phyloP scores from a whole-genome alignment of 2,329 filamentous ascomycete genomes.

The Akanthomyces dipterigenus region DNA sequence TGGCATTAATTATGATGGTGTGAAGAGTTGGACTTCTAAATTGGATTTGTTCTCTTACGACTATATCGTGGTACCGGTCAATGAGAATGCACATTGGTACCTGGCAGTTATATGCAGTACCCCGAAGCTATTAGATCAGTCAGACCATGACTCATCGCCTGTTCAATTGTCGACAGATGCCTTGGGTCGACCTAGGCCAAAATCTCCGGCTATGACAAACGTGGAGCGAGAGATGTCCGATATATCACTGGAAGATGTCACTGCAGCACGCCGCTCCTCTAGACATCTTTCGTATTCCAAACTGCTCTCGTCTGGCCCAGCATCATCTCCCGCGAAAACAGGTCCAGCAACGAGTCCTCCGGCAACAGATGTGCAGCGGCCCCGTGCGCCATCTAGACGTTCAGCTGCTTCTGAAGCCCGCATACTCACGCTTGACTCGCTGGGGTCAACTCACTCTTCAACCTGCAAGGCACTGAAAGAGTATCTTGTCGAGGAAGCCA shows the following conservation, averaged over 20 bases:
- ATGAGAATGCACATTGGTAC: conserved; percentile 86
- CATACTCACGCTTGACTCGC: conserved; percentile 84
- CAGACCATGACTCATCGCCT: conserved; percentile 16
- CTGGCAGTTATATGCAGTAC: conserved; percentile 92
- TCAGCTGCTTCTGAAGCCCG: conserved; percentile 49
- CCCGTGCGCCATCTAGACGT: conserved; percentile 17
- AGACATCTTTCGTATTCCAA: neutral
- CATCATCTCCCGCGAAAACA: neutral
- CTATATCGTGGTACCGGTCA: conserved; percentile 87
- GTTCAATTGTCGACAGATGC: conserved; percentile 3
- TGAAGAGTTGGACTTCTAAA: conserved; percentile 81
- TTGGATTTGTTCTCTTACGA: conserved; percentile 80
- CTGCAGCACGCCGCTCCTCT: neutral
- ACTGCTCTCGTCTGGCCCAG: neutral
- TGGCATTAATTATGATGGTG: conserved; percentile 74
- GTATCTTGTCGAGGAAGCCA: conserved; percentile 70
- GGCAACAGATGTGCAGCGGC: neutral
- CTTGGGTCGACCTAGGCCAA: conserved; percentile 1
- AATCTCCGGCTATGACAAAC: conserved; percentile 13
- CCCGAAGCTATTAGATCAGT: conserved; percentile 38
- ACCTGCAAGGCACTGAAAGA: conserved; percentile 65
- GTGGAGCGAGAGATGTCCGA: conserved; percentile 19
- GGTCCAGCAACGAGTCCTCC: neutral
- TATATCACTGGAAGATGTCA: conserved; percentile 19
- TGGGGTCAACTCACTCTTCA: conserved; percentile 56